A percentile compares a stretch with the other conserved stretches of the same genome.
Conservation (phyloP, 768 basidiomycete species). For the Galerina sulciceps region DNA sequence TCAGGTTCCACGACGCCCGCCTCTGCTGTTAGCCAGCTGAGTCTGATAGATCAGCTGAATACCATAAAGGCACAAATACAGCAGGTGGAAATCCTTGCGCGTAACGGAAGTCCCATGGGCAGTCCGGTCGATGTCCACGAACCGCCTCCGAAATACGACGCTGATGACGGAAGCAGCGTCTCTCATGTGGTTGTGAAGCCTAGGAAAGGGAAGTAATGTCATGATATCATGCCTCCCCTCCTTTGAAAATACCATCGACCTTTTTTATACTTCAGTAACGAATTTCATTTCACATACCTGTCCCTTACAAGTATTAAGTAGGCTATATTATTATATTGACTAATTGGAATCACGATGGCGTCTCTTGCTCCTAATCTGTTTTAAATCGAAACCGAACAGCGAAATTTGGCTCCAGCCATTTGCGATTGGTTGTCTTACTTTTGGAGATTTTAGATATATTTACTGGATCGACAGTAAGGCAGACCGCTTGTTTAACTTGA, state of each 20-base stretch:
- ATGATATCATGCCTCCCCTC: not conserved
- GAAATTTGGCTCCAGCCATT: too few species aligned
- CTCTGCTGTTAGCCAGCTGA: not conserved
- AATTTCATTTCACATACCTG: too few species aligned
- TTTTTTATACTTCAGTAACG: not conserved
- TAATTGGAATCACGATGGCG: too few species aligned
- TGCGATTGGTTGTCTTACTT: too few species aligned
- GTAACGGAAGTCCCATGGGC: not conserved
- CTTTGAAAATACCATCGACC: not conserved
- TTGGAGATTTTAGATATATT: too few species aligned
- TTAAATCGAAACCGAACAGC: too few species aligned
- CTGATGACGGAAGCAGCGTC: not conserved
- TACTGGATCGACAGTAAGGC: too few species aligned
- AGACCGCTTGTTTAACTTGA: too few species aligned
- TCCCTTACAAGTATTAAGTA: too few species aligned
- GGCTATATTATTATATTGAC: too few species aligned
- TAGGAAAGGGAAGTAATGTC: not conserved
- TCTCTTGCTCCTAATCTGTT: too few species aligned
- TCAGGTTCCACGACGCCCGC: not conserved
- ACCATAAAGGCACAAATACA: constrained; percentile 1
- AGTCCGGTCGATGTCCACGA: not conserved
- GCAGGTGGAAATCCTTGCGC: constrained; percentile 6
- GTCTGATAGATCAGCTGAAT: constrained; percentile 1
- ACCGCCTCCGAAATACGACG: constrained; percentile 10
- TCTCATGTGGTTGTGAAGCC: not conserved